A percentile compares a stretch with the other conserved stretches of the same genome.
Conservation (phyloP, 1,139 yeast genomes). For the Diutina siamensis region DNA sequence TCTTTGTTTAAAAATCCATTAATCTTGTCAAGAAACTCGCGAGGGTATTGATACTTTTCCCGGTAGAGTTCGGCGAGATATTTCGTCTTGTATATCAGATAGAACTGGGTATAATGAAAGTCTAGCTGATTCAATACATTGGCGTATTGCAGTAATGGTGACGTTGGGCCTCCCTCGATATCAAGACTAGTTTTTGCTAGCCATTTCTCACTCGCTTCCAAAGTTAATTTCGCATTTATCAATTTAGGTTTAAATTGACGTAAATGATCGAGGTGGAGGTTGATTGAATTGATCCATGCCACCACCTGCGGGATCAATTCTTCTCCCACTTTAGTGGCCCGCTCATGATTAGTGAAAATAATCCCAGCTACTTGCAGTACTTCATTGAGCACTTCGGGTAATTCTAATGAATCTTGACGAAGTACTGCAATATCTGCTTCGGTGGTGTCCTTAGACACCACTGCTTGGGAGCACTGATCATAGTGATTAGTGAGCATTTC, state of each 20-base stretch:
- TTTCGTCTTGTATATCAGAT: conserved; percentile 23
- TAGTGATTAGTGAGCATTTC: conserved; percentile 57
- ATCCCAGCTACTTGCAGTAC: conserved; percentile 24
- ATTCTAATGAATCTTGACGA: not conserved
- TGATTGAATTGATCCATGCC: conserved; percentile 10
- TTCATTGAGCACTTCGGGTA: conserved; percentile 12
- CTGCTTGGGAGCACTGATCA: conserved; percentile 8
- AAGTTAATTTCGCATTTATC: conserved; percentile 17
- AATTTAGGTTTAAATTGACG: conserved; percentile 17
- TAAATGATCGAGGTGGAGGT: conserved; percentile 13
- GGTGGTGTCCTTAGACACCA: not conserved
- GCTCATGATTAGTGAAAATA: conserved; percentile 23
- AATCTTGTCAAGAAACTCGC: conserved; percentile 21
- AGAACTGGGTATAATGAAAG: conserved; percentile 27
- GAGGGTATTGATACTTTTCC: conserved; percentile 30
- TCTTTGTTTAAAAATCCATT: conserved; percentile 25
- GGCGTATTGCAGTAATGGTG: conserved; percentile 16
- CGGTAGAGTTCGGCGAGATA: conserved; percentile 30
- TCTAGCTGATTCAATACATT: conserved; percentile 21
- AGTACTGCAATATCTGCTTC: not conserved
- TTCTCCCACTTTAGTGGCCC: conserved; percentile 19
- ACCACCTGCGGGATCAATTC: conserved; percentile 14
- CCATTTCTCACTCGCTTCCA: conserved; percentile 12
- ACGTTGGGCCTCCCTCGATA: not conserved
- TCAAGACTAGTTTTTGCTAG: conserved; percentile 6